Evolutionary conservation across 306 rosid genomes (phyloP).

Genomic region (Castanea sativa): DNA sequence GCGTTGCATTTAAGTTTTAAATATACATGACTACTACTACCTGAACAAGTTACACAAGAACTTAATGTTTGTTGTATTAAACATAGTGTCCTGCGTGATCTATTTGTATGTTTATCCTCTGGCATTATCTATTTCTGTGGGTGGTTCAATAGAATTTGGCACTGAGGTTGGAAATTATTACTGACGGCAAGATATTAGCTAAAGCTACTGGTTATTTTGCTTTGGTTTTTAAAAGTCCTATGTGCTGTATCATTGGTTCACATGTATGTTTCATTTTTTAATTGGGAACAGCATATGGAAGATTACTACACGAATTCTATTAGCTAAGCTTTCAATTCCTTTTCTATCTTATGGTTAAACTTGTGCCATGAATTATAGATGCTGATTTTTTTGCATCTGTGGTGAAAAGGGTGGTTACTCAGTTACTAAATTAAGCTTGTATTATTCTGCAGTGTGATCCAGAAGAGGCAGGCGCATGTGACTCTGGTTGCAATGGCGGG

Average conservation of each 20-base stretch:
- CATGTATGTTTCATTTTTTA: neutral
- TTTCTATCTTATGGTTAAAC: neutral
- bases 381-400: neutral
- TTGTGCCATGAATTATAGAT: neutral
- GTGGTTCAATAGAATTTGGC: neutral
- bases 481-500: constrained; percentile 95
- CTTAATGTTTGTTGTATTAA: neutral
- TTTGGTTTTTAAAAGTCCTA: neutral
- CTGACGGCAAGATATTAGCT: neutral
- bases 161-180: neutral
- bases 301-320: neutral
- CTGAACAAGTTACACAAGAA: neutral
- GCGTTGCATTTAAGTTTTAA: too few relatives aligned
- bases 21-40: neutral
- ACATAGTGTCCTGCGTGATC: neutral
- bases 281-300: neutral
- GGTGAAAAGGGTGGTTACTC: neutral
- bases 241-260: neutral
- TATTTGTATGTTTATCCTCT: neutral
- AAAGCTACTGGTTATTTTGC: neutral
- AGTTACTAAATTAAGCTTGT: neutral
- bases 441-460: constrained; percentile 76
- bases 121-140: neutral
- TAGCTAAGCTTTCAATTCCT: too few relatives aligned
- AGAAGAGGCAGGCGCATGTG: constrained; percentile 77